Conservation (phyloP, 176 grass and related monocot species). For the Eleusine indica region DNA sequence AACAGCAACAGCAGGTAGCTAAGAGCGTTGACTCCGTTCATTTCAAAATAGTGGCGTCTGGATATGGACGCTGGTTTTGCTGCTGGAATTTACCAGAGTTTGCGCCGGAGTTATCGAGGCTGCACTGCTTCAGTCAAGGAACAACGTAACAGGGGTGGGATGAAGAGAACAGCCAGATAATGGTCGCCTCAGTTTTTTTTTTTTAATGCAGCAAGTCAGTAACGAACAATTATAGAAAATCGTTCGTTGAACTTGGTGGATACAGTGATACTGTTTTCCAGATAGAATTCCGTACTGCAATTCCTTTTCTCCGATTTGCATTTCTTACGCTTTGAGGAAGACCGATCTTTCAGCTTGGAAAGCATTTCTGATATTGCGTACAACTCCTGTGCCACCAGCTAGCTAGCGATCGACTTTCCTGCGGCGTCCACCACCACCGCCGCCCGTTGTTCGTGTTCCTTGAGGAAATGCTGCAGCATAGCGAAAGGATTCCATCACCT, state of each 20-base stretch:
- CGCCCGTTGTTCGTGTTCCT: too few relatives aligned
- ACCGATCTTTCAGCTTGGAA: not conserved
- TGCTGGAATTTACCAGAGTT: not conserved
- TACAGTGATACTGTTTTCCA: too few relatives aligned
- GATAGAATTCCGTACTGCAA: not conserved
- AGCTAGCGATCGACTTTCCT: too few relatives aligned
- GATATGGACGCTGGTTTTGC: too few relatives aligned
- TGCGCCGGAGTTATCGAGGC: not conserved
- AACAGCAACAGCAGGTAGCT: not conserved
- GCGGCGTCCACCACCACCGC: too few relatives aligned
- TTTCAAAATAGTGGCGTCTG: too few relatives aligned
- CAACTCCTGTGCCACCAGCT: not conserved
- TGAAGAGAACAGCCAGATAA: not conserved
- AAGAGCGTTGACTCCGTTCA: too few relatives aligned
- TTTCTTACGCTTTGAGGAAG: not conserved
- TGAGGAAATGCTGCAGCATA: too few relatives aligned
- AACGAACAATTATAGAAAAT: not conserved
- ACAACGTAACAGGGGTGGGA: not conserved
- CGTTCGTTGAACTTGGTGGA: too few relatives aligned
- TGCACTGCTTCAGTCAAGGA: constrained; percentile 19
- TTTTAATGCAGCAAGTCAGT: not conserved
- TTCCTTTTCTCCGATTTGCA: not conserved
- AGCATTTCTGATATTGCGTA: not conserved
- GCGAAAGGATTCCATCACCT: too few relatives aligned
- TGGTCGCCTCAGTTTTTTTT: not conserved